These are phyloP conservation scores for Colletotrichum acutatum DNA, from an alignment of 2,329 filamentous ascomycete genomes.

Conservation along the genomic window DNA sequence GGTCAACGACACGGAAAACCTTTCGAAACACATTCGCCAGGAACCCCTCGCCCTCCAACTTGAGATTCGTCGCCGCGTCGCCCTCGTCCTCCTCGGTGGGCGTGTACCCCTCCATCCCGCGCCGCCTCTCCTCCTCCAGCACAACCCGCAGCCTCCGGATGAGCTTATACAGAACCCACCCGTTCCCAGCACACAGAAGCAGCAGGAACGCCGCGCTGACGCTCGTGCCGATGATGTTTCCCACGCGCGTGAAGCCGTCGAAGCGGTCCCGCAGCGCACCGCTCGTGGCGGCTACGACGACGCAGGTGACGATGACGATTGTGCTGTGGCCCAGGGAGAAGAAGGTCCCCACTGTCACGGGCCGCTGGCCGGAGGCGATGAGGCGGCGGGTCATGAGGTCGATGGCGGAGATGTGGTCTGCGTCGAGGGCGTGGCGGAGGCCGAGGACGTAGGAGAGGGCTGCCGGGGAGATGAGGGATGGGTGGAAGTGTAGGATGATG, in stretches of 20 bases:
- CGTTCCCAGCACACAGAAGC: slow-evolving; percentile 83
- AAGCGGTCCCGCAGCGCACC: slow-evolving; percentile 86
- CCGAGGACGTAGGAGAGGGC: slow-evolving; percentile 90
- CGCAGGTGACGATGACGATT: slow-evolving; percentile 88
- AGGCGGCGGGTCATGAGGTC: slow-evolving; percentile 94
- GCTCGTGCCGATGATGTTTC: slow-evolving; percentile 89
- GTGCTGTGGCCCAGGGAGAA: slow-evolving; percentile 96
- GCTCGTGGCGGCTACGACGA: slow-evolving; percentile 91
- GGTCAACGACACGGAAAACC: slow-evolving; percentile 79
- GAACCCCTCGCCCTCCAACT: slow-evolving; percentile 81
- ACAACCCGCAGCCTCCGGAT: slow-evolving; percentile 74
- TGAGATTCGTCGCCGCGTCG: slow-evolving; percentile 61
- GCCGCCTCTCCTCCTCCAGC: slow-evolving; percentile 54
- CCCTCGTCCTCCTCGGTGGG: slow-evolving; percentile 41
- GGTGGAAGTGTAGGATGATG: slow-evolving; percentile 63
- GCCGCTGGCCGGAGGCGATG: slow-evolving; percentile 84
- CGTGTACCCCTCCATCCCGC: slow-evolving; percentile 38
- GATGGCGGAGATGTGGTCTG: slow-evolving; percentile 89
- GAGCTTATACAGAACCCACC: slow-evolving; percentile 85
- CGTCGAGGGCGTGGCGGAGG: slow-evolving; percentile 93
- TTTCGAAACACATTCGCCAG: slow-evolving; percentile 77
- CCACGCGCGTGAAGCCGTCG: slow-evolving; percentile 80
- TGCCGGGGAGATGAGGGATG: slow-evolving; percentile 79
- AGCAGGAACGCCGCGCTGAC: slow-evolving; percentile 88
- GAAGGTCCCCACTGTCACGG: slow-evolving; percentile 92